A percentile compares a stretch with the other conserved stretches of the same genome.
phyloP scores from a whole-genome alignment of 331 rosid species.

The Erythrophleum ivorense region DNA sequence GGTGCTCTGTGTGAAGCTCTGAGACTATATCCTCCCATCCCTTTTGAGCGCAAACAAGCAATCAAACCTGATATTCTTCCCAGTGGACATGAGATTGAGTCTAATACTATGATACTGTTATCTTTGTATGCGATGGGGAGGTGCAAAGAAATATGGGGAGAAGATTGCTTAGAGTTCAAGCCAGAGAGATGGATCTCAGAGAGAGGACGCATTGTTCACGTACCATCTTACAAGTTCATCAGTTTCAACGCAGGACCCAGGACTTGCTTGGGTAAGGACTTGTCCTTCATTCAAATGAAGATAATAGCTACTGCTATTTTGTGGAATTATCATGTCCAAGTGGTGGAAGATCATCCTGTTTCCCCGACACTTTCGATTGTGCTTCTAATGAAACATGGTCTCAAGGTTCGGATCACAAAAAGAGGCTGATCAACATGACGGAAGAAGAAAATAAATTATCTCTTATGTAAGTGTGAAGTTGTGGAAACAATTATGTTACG shows the following conservation, averaged over 20 bases:
- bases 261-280: neutral
- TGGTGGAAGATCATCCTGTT: neutral
- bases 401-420: neutral
- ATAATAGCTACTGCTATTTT: neutral
- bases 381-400: neutral
- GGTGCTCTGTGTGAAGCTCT: neutral
- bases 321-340: neutral
- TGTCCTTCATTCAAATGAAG: slow-evolving; percentile 10
- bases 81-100: neutral
- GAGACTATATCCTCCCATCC: neutral
- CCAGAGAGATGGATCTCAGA: slow-evolving; percentile 11
- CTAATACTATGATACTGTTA: neutral
- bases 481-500: neutral
- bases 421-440: neutral
- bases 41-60: neutral
- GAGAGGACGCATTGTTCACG: neutral
- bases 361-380: neutral
- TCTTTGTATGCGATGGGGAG: neutral
- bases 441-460: too few species aligned
- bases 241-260: neutral
- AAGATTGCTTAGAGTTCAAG: slow-evolving; percentile 7
- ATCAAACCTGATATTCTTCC: neutral
- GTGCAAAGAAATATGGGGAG: neutral
- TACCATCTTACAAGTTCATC: neutral
- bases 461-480: too few species aligned